A percentile compares a stretch with the other conserved stretches of the same genome.
phyloP scores from a whole-genome alignment of 257 asterid species.

The Vinca minor region DNA sequence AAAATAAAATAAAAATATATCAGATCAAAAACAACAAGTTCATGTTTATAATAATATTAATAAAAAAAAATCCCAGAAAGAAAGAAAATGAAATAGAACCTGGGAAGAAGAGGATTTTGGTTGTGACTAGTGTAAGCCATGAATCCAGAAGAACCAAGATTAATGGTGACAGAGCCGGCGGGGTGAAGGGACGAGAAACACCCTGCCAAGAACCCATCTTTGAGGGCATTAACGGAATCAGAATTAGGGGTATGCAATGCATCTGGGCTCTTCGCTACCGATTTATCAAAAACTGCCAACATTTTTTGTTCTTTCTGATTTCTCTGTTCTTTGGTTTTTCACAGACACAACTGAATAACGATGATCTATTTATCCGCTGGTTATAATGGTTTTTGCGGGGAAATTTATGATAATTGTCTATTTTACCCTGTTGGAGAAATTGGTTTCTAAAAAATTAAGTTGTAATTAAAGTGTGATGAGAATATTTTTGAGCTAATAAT shows the following conservation, averaged over 20 bases:
- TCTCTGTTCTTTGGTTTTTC: too few relatives aligned
- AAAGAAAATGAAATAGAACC: slow-evolving; percentile 30
- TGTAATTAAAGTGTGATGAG: too few relatives aligned
- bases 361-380: neutral
- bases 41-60: too few relatives aligned
- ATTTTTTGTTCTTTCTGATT: slow-evolving; percentile 29
- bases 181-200: slow-evolving; percentile 53
- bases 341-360: slow-evolving; percentile 2
- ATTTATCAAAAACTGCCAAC: slow-evolving; percentile 77
- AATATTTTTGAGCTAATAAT: too few relatives aligned
- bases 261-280: slow-evolving; percentile 84
- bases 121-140: slow-evolving; percentile 57
- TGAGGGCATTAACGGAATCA: slow-evolving; percentile 43
- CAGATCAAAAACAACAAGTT: slow-evolving; percentile 22
- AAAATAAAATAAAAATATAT: neutral
- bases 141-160: slow-evolving; percentile 64
- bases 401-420: neutral
- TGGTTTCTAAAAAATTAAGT: too few relatives aligned
- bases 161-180: slow-evolving; percentile 61
- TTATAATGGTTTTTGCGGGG: slow-evolving; percentile 1
- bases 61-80: too few relatives aligned
- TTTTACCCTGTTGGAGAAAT: slow-evolving; percentile 2
- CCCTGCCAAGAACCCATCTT: slow-evolving; percentile 65
- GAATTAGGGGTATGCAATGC: slow-evolving; percentile 52
- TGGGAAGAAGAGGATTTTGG: slow-evolving; percentile 72